Evolutionary conservation across 2,329 filamentous ascomycete genomes (phyloP).

Genomic region (Lithohypha guttulata): DNA sequence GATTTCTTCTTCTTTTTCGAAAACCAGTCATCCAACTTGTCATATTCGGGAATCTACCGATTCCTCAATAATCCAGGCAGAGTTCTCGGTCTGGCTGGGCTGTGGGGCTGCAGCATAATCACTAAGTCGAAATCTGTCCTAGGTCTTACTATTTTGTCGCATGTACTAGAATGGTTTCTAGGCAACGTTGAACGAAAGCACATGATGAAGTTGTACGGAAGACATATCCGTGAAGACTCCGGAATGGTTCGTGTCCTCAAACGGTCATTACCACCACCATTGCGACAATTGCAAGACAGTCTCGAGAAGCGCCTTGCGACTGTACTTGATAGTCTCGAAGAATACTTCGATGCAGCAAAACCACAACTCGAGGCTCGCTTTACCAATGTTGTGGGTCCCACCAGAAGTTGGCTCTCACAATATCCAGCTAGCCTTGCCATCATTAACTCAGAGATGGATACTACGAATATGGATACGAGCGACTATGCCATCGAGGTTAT

Average conservation of each 20-base stretch:
- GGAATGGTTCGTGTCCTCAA: conserved; percentile 87
- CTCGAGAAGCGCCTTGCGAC: conserved; percentile 80
- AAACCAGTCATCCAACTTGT: conserved; percentile 77
- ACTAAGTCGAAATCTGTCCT: conserved; percentile 83
- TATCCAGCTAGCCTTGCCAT: conserved; percentile 80
- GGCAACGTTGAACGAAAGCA: conserved; percentile 91
- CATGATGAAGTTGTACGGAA: conserved; percentile 95
- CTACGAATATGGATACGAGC: conserved; percentile 67
- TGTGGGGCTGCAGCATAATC: conserved; percentile 90
- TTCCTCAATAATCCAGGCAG: conserved; percentile 97
- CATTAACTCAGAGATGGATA: conserved; percentile 64
- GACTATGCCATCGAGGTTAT: conserved; percentile 69
- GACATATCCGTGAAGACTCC: conserved; percentile 71
- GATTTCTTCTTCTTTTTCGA: conserved; percentile 96
- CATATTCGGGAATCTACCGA: conserved; percentile 93
- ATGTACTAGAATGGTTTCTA: conserved; percentile 72
- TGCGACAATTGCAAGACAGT: conserved; percentile 73
- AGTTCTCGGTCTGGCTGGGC: conserved; percentile 82
- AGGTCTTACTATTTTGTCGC: conserved; percentile 72
- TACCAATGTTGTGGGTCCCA: conserved; percentile 77
- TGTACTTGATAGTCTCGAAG: conserved; percentile 79
- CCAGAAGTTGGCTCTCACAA: conserved; percentile 75
- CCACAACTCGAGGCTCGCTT: conserved; percentile 81
- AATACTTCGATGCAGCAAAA: conserved; percentile 73
- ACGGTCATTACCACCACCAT: conserved; percentile 69